A percentile compares a stretch with the other conserved stretches of the same genome.
phyloP scores from a whole-genome alignment of 257 asterid genomes.

The Fraxinus quadrangulata region DNA sequence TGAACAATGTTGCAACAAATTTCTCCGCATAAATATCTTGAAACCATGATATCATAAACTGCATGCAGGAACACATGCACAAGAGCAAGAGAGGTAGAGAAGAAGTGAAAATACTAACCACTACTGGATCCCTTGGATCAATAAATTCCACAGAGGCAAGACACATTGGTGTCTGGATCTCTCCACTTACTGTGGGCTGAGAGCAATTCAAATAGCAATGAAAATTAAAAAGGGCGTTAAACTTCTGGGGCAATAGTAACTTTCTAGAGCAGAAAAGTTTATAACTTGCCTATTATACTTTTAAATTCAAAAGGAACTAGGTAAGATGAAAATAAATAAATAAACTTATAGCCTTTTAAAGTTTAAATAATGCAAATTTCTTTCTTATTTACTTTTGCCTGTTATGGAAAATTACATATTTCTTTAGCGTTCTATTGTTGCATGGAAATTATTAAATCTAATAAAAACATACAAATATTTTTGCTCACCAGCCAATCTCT shows the following conservation, averaged over 20 bases:
- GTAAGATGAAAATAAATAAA: background rate
- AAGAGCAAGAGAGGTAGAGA: slow-evolving; percentile 1
- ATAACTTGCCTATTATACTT: background rate
- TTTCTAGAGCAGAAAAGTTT: background rate
- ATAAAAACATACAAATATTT: background rate
- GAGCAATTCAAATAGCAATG: slow-evolving; percentile 23
- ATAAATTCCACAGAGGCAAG: slow-evolving; percentile 83
- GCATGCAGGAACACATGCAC: background rate
- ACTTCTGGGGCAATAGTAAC: background rate
- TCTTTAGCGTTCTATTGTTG: background rate
- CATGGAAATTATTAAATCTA: background rate
- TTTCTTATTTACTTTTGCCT: background rate
- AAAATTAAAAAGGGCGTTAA: background rate
- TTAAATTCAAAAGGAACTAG: background rate
- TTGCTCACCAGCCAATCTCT: slow-evolving; percentile 90
- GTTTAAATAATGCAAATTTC: background rate
- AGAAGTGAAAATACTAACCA: slow-evolving; percentile 52
- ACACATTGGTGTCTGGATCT: slow-evolving; percentile 89
- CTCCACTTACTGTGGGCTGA: slow-evolving; percentile 89
- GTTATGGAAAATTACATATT: background rate
- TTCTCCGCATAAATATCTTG: background rate
- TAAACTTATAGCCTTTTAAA: background rate
- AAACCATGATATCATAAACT: background rate
- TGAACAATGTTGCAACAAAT: background rate
- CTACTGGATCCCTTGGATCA: slow-evolving; percentile 96